Percentiles rank a stretch among this genome's conserved stretches.
phyloP scores from a whole-genome alignment of 2,329 filamentous ascomycete genomes.

The Parafenestella ontariensis region DNA sequence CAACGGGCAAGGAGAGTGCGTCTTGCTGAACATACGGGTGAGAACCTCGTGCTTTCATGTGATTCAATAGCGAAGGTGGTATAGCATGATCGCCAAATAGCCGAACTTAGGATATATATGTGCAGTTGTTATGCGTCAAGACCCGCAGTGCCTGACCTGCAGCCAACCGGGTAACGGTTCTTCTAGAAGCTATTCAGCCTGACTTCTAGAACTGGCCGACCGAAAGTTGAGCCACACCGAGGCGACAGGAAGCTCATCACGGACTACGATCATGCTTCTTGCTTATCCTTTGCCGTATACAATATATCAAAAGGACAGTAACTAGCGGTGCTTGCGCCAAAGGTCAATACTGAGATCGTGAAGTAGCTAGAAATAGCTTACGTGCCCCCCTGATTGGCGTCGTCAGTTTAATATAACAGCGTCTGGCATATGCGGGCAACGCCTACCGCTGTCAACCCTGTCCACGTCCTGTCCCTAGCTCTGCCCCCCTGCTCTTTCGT shows the following conservation, averaged over 20 bases:
- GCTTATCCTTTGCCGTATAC: background rate
- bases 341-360: background rate
- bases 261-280: background rate
- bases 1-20: background rate
- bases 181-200: constrained; percentile 38
- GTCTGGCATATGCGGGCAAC: constrained; percentile 26
- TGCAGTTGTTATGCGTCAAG: constrained; percentile 37
- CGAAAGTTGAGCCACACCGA: constrained; percentile 17
- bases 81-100: constrained; percentile 45
- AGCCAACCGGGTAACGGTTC: constrained; percentile 28
- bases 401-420: constrained; percentile 30
- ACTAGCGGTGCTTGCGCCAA: constrained; percentile 2
- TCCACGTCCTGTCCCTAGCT: constrained; percentile 13
- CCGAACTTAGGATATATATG: constrained; percentile 42
- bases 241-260: background rate
- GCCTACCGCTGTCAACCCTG: constrained; percentile 26
- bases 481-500: constrained; percentile 14
- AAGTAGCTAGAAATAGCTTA: constrained; percentile 19
- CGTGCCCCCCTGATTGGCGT: constrained; percentile 10
- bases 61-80: constrained; percentile 32
- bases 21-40: too few species aligned
- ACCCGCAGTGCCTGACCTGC: constrained; percentile 31
- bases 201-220: constrained; percentile 20
- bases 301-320: background rate
- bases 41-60: constrained; percentile 40